These are phyloP conservation scores for Mollisiaceae sp. DNA, from an alignment of 2,329 filamentous ascomycete species.

Conservation along the genomic window DNA sequence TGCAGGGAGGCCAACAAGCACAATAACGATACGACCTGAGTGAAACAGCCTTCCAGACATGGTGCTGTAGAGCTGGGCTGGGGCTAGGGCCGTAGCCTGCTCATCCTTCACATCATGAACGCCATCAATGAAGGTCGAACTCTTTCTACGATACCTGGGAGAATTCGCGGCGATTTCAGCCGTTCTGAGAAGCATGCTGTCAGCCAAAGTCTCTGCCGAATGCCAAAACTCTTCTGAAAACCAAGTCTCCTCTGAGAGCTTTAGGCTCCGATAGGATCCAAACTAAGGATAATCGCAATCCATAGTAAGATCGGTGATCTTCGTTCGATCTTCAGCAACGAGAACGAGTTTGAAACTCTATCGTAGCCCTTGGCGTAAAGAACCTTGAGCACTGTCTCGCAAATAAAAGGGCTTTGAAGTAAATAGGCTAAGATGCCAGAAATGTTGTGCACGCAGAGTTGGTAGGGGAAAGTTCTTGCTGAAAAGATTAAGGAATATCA, in stretches of 20 bases:
- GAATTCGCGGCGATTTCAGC: slow-evolving; percentile 92
- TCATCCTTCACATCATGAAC: slow-evolving; percentile 93
- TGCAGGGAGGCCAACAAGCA: slow-evolving; percentile 93
- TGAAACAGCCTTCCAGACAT: slow-evolving; percentile 97
- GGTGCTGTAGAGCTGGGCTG: slow-evolving; percentile 96
- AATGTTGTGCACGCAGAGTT: background rate
- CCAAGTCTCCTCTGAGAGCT: background rate
- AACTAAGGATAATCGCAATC: background rate
- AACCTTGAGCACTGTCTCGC: background rate
- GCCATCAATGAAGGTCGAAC: slow-evolving; percentile 91
- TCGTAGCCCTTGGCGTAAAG: background rate
- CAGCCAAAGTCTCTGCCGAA: slow-evolving; percentile 2
- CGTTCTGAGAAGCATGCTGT: slow-evolving; percentile 51
- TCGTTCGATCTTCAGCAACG: background rate
- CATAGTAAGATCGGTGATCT: background rate
- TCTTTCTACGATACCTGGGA: slow-evolving; percentile 82
- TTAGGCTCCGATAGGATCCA: background rate
- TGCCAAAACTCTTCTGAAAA: background rate
- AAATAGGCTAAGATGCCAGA: background rate
- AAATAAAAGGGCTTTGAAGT: background rate
- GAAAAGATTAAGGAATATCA: background rate
- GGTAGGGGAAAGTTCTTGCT: background rate
- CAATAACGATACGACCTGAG: slow-evolving; percentile 95
- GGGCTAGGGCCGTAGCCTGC: slow-evolving; percentile 73
- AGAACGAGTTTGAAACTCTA: background rate